Evolutionary conservation across 345 rosid genomes (phyloP), one percentile per base, ranked within the genome.

Genomic region (Salix udensis): DNA sequence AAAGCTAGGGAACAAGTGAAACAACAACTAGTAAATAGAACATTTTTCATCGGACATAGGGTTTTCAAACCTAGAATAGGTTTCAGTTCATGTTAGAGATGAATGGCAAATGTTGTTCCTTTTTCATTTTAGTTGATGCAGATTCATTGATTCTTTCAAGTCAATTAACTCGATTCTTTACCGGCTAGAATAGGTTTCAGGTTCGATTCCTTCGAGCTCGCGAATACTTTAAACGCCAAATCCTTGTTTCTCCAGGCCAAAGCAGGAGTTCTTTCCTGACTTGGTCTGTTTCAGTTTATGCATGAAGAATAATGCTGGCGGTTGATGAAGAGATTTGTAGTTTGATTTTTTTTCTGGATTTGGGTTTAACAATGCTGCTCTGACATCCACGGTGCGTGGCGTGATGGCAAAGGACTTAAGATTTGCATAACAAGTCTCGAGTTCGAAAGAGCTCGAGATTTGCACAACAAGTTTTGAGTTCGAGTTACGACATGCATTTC

Each of bases 141-240:
- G 8, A 69, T 69, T 76, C 79, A 16, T 76, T 76, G 13, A 40
- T 75, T 75, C 77, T 66, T 76, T 76, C 39, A 40, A 40, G 14
- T 23, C 2, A 55, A 31, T 30, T 19, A 39, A 26, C 12, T 15
- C 30, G 44, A 39, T 69, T 23, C 50, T 18, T 44, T 23, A 2
- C 40, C 1, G 30, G 65, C 28, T 58, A 40, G 44, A 40, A 40
- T 40, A 10, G 44, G 44, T 40, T 40, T 40, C 44, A 40, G 44
- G 44, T 7, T 36, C 42, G 44, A 39, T 69, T 16, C 50, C 24
- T 69, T 23, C 1, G 24, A 3, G 30, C 74, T 58, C 10, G 9
- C n/a, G n/a, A n/a, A n/a, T n/a, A n/a, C n/a, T n/a, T n/a, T n/a
- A n/a, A n/a, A 58, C 28, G 7, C 64, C 7, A 8, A n/a, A 58